Base-by-base conservation (phyloP, 75 land plant species). In the Picea glauca region DNA sequence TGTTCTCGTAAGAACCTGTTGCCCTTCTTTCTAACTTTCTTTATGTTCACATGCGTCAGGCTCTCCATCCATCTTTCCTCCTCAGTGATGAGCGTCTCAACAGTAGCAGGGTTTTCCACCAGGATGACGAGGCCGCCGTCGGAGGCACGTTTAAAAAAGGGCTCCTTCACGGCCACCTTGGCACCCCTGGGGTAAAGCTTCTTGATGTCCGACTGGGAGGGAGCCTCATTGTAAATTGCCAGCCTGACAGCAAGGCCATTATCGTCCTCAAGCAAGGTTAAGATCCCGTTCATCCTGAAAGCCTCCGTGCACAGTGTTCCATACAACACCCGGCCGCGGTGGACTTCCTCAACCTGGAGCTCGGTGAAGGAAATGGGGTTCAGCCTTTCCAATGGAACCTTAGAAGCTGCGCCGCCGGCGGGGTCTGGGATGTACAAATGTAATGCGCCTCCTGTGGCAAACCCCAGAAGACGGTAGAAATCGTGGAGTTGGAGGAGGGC, bases 291-390 rank as follows among this genome's bases (percentile, higher is more conserved):
- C n/a, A 67, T 67, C 33, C 14, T 7, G 58, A 84, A 80, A 0
- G 85, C 82, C 14, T 84, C 85, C 4, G 58, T 79, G 59, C 76
- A 66, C 20, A 84, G 83, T 11, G 83, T 80, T 4, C 83, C 85
- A 32, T 57, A 80, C 43, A 84, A 12, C n/a, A 68, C 85, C 33
- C 85, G 73, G 50, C 75, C 79, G 35, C 57, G 64, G 65, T 84
- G 83, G 35, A 67, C 83, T 26, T 66, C 60, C 30, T 43, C 83
- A 5, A 80, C 78, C 32, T 74, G 62, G 56, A 84, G 78, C 70
- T 84, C 85, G 59, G 63, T 43, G 58, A 84, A 58, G n/a, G 58
- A 57, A 66, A 84, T 76, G 21, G 73, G 38, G 26, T 40, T 32
- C 26, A 70, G 73, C 46, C 6, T 43, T 43, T 43, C 46, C 6